phyloP scores from a whole-genome alignment of 495 filamentous ascomycete species.

The Lasiosphaeria ovina region DNA sequence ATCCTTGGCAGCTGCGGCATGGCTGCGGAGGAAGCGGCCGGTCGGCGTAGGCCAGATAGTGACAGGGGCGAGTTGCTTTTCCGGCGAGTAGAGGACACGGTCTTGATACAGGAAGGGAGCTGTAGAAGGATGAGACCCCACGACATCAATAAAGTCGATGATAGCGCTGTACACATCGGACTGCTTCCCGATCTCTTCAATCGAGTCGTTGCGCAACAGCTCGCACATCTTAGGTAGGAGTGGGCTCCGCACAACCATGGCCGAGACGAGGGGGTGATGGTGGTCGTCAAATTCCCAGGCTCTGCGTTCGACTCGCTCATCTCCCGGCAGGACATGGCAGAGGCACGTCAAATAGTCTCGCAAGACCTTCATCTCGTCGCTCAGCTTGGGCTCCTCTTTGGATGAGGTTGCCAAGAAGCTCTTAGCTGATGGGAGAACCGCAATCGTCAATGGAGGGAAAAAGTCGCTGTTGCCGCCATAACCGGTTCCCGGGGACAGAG shows the following conservation, averaged over 20 bases:
- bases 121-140: constrained; percentile 22
- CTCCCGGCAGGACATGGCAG: background rate
- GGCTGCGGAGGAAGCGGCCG: background rate
- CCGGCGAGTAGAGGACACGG: constrained; percentile 21
- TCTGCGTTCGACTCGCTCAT: background rate
- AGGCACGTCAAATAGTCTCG: too few species aligned
- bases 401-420: too few species aligned
- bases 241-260: constrained; percentile 34
- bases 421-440: too few species aligned
- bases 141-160: constrained; percentile 29
- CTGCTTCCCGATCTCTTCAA: constrained; percentile 28
- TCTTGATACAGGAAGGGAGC: constrained; percentile 14
- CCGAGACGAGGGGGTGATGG: constrained; percentile 18
- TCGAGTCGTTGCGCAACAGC: constrained; percentile 28
- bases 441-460: too few species aligned
- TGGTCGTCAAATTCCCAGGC: constrained; percentile 17
- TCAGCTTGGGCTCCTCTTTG: too few species aligned
- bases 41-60: background rate
- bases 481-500: too few species aligned
- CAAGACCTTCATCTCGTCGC: too few species aligned
- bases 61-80: constrained; percentile 17
- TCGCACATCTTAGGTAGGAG: constrained; percentile 28
- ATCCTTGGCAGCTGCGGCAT: background rate
- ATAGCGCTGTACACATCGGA: constrained; percentile 20
- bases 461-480: too few species aligned